A percentile compares a stretch with the other conserved stretches of the same genome.
Evolutionary conservation across 768 basidiomycete genomes (phyloP).

Genomic region (Mycena chlorophos): DNA sequence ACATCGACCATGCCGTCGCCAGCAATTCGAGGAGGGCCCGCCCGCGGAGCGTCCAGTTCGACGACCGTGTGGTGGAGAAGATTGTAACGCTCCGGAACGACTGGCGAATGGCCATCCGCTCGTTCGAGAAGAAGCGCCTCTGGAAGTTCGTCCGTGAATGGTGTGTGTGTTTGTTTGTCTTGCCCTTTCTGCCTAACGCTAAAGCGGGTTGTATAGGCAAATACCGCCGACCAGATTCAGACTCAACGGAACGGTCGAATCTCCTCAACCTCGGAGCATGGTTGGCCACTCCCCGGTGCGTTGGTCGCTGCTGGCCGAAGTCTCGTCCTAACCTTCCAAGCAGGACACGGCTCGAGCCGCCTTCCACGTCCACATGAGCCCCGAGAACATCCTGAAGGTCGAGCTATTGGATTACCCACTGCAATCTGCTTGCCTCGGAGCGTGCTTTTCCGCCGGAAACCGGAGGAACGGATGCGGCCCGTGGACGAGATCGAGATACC

Average conservation of each 20-base stretch:
- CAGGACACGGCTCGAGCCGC: no score
- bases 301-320: no score
- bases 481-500: constrained; percentile 93
- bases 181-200: background rate
- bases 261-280: no score
- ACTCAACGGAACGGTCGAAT: constrained; percentile 60
- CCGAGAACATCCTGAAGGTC: no score
- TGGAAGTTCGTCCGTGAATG: constrained; percentile 72
- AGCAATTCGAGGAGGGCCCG: constrained; percentile 52
- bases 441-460: constrained; percentile 79
- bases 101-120: constrained; percentile 70
- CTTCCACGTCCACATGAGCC: no score
- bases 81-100: constrained; percentile 62
- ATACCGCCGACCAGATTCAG: constrained; percentile 65
- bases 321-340: no score
- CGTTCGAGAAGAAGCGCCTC: constrained; percentile 69
- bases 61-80: constrained; percentile 63
- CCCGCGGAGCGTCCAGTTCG: constrained; percentile 58
- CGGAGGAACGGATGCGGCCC: constrained; percentile 60
- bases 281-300: no score
- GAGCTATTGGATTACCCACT: no score
- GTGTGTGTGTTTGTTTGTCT: constrained; percentile 46
- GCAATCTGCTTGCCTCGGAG: no score
- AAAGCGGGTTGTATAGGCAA: constrained; percentile 64
- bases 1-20: constrained; percentile 57